Percentiles rank a stretch among this genome's conserved stretches.
Evolutionary conservation across 805 yeast genomes (phyloP).

Genomic region (Candida ulmi): DNA sequence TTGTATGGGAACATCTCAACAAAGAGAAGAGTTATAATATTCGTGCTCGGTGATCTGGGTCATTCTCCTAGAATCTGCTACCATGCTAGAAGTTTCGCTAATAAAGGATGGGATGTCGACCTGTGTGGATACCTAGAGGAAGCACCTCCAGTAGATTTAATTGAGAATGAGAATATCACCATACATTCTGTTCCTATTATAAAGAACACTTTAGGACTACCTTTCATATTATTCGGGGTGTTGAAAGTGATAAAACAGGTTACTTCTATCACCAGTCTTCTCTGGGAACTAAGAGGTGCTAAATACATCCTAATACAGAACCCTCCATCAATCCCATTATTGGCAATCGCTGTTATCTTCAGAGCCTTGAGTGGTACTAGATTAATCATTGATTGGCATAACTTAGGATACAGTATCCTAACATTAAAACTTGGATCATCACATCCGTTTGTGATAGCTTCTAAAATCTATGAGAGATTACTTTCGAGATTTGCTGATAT

Average conservation of each 20-base stretch:
- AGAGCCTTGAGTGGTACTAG: slow-evolving; percentile 49
- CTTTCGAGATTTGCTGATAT: slow-evolving; percentile 62
- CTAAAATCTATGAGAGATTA: slow-evolving; percentile 55
- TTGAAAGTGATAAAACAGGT: slow-evolving; percentile 58
- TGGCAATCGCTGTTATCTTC: slow-evolving; percentile 56
- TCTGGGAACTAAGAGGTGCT: slow-evolving; percentile 54
- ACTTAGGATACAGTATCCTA: slow-evolving; percentile 79
- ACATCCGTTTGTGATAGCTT: slow-evolving; percentile 54
- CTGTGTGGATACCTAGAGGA: slow-evolving; percentile 78
- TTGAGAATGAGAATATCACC: slow-evolving; percentile 45
- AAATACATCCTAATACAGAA: slow-evolving; percentile 75
- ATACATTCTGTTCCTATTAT: slow-evolving; percentile 41
- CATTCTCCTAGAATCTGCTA: slow-evolving; percentile 94
- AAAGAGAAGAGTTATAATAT: slow-evolving; percentile 57
- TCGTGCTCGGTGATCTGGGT: slow-evolving; percentile 90
- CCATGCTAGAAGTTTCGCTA: slow-evolving; percentile 77
- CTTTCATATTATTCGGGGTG: slow-evolving; percentile 52
- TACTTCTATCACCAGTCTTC: slow-evolving; percentile 36
- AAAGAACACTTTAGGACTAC: slow-evolving; percentile 34
- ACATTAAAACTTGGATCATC: slow-evolving; percentile 51
- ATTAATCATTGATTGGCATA: slow-evolving; percentile 93
- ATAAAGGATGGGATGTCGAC: slow-evolving; percentile 65
- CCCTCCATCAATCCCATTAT: slow-evolving; percentile 88
- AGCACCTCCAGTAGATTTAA: slow-evolving; percentile 42
- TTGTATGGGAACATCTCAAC: slow-evolving; percentile 29